Evolutionary conservation across 345 rosid species (phyloP).

Genomic region (Iberis pinnata): DNA sequence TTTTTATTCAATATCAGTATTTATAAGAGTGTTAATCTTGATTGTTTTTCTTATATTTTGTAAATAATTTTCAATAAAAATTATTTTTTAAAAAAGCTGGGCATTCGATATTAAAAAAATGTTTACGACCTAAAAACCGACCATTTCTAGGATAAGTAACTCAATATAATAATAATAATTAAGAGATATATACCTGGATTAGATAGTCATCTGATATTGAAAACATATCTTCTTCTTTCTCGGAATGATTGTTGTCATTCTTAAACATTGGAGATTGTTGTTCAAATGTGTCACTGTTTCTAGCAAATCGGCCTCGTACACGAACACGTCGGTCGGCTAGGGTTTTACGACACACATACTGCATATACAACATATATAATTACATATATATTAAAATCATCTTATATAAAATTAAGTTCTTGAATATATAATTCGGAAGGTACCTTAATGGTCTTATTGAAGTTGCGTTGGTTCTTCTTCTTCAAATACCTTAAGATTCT

Average conservation of each 20-base stretch:
- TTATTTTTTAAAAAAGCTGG: no score
- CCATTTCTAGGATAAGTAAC: no score
- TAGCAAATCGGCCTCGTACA: constrained; percentile 80
- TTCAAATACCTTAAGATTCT: constrained; percentile 79
- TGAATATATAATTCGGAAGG: not conserved
- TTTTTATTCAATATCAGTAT: no score
- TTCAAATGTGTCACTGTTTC: constrained; percentile 57
- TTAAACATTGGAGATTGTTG: constrained; percentile 22
- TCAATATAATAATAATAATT: not conserved
- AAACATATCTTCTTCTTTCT: constrained; percentile 38
- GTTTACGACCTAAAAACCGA: no score
- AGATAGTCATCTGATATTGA: constrained; percentile 31
- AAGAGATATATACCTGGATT: constrained; percentile 30
- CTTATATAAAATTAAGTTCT: no score
- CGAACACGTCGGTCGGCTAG: constrained; percentile 86
- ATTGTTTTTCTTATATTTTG: no score
- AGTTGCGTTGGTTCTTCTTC: constrained; percentile 89
- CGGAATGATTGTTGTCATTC: constrained; percentile 30
- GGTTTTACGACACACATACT: constrained; percentile 93
- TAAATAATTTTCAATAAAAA: no score
- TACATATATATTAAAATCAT: no score
- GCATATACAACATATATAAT: constrained; percentile 4
- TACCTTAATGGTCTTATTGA: constrained; percentile 91
- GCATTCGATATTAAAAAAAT: no score
- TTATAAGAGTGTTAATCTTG: no score